Evolutionary conservation across 2,329 filamentous ascomycete species (phyloP), one percentile per base, ranked within the genome.

Genomic region (Clarireedia paspali): DNA sequence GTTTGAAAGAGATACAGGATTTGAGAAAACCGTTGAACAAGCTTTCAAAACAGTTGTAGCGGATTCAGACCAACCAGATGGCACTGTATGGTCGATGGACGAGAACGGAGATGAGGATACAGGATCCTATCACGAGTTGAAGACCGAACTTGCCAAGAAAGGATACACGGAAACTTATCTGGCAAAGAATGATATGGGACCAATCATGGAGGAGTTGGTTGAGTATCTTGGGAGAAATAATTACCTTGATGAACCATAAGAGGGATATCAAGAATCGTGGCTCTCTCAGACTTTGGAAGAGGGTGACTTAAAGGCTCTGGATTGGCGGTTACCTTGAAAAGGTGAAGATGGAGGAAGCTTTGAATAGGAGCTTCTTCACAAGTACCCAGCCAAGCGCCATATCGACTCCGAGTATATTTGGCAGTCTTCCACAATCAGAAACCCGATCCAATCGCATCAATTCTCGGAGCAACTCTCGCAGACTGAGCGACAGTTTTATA

Each of bases 81-180:
- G 59, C 2, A 60, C 58, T 6, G 40, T 58, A 14, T 40, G 59
- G 20, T 72, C 48, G 60, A 20, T 27, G 26, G 26, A 27, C 7
- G 63, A 20, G 4, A 57, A 60, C 53, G 34, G 30, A 20, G 72
- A 74, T 4, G 72, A 74, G 39, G 74, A 78, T 14, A 77, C 81
- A 40, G 72, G 73, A 14, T 65, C 81, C 26, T 83, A 80, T 80
- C 73, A 73, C 53, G 72, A 77, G 50, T 81, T 84, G 65, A 74
- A 76, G 57, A 64, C 72, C 7, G 79, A 81, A 59, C 71, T 84
- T 20, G 74, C 78, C 55, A 73, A 71, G 52, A 79, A 80, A 53
- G 80, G 80, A 9, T 40, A 40, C 3, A 5, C 38, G 38, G 38
- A 40, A 15, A n/a, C 38, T 5, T 40, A 40, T 5, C 38, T 17